A percentile compares a stretch with the other conserved stretches of the same genome.
These are phyloP conservation scores for Hortaea sp. DNA, from an alignment of 2,329 filamentous ascomycete species.

Conservation along the genomic window DNA sequence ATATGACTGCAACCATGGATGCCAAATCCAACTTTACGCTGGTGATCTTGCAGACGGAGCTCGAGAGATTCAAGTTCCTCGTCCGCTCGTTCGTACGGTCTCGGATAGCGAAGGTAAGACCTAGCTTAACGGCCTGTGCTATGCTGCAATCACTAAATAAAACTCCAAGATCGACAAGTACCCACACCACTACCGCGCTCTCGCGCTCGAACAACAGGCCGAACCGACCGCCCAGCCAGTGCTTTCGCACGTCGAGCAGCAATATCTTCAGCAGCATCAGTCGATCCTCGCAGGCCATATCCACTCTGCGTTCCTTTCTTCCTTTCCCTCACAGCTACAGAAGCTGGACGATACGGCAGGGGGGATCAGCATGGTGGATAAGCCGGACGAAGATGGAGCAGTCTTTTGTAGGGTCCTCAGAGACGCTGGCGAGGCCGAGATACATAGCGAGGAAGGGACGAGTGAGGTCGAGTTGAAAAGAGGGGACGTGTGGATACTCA, in stretches of 20 bases:
- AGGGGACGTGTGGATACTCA: constrained; percentile 48
- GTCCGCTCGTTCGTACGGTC: constrained; percentile 73
- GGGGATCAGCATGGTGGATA: constrained; percentile 85
- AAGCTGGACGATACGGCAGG: constrained; percentile 84
- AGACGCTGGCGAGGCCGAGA: constrained; percentile 46
- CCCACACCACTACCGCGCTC: constrained; percentile 61
- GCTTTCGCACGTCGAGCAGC: constrained; percentile 64
- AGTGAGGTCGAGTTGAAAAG: constrained; percentile 33
- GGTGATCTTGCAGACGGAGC: constrained; percentile 91
- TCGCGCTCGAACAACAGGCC: constrained; percentile 13
- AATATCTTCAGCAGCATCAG: constrained; percentile 79
- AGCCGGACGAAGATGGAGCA: constrained; percentile 69
- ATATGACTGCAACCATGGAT: constrained; percentile 72
- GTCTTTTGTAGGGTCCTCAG: constrained; percentile 71
- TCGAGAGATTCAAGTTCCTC: constrained; percentile 88
- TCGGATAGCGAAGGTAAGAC: constrained; percentile 68
- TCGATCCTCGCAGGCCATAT: constrained; percentile 78
- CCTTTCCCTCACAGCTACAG: constrained; percentile 70
- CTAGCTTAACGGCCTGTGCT: background rate
- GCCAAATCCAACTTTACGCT: constrained; percentile 85
- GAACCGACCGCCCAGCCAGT: constrained; percentile 5
- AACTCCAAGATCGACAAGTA: constrained; percentile 59
- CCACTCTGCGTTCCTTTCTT: constrained; percentile 68
- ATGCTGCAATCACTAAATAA: background rate
- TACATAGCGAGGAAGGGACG: constrained; percentile 45